A percentile compares a stretch with the other conserved stretches of the same genome.
phyloP scores from a whole-genome alignment of 1,139 yeast species.

The Blastobotrys apis region DNA sequence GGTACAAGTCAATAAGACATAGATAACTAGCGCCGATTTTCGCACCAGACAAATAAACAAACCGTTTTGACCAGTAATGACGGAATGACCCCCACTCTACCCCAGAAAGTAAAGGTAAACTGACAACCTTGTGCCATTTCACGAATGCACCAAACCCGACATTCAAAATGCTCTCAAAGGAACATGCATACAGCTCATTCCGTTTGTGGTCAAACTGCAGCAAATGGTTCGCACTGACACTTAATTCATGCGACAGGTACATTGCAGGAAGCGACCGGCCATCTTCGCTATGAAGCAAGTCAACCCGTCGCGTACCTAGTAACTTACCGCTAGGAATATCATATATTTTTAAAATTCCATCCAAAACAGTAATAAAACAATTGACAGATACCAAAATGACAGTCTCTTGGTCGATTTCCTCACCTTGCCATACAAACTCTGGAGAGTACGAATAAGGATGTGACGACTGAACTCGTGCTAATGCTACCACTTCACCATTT shows the following conservation, averaged over 20 bases:
- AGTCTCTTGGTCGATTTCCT: not conserved
- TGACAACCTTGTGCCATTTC: not conserved
- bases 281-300: too few relatives aligned
- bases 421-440: slow-evolving; percentile 9
- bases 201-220: slow-evolving; percentile 2
- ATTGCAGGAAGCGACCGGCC: not conserved
- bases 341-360: slow-evolving; percentile 1
- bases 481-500: not conserved
- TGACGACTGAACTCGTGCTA: slow-evolving; percentile 5
- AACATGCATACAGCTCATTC: slow-evolving; percentile 6
- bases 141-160: not conserved
- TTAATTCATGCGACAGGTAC: slow-evolving; percentile 7
- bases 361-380: slow-evolving; percentile 7
- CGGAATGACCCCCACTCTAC: slow-evolving; percentile 9
- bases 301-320: not conserved
- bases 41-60: slow-evolving; percentile 9
- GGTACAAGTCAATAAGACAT: slow-evolving; percentile 6
- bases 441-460: not conserved
- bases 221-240: slow-evolving; percentile 9
- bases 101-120: not conserved
- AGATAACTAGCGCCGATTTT: slow-evolving; percentile 1
- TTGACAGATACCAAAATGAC: slow-evolving; percentile 6
- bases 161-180: slow-evolving; percentile 4
- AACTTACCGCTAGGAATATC: slow-evolving; percentile 6
- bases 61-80: slow-evolving; percentile 12